phyloP scores from a whole-genome alignment of 345 rosid genomes.

The Psidium friedrichsthalianum region DNA sequence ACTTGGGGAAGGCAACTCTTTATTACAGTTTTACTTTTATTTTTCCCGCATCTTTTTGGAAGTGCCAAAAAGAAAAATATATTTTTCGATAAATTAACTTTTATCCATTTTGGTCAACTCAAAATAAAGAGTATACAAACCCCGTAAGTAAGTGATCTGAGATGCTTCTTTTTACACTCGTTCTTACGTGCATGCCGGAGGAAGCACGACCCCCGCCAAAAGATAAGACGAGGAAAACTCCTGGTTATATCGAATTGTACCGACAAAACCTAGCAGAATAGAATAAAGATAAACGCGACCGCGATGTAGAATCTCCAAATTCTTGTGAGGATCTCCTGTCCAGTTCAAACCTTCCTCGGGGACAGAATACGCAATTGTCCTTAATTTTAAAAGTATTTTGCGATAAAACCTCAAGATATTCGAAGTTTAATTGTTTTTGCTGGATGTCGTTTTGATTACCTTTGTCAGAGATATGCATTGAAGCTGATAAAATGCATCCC shows the following conservation, averaged over 20 bases:
- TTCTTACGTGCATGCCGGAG: not conserved
- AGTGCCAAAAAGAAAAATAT: too few relatives aligned
- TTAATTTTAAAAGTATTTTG: not conserved
- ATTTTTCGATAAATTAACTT: too few relatives aligned
- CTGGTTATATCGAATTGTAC: not conserved
- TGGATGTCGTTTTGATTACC: not conserved
- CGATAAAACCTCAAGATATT: not conserved
- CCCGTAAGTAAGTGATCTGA: not conserved
- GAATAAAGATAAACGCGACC: not conserved
- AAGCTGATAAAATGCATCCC: too few relatives aligned
- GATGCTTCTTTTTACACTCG: too few relatives aligned
- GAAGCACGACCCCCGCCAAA: not conserved
- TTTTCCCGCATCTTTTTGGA: too few relatives aligned
- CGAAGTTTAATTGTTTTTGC: not conserved
- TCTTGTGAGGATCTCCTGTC: not conserved
- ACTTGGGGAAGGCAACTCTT: too few relatives aligned
- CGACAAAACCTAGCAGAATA: not conserved
- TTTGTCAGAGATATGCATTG: not conserved
- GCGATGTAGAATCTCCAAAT: too few relatives aligned
- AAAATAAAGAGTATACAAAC: not conserved
- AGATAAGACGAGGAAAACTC: not conserved
- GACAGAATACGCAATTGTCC: not conserved
- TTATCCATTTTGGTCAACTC: not conserved
- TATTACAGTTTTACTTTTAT: too few relatives aligned
- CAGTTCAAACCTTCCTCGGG: not conserved